These are phyloP conservation scores for Fusarium xylarioides DNA, from an alignment of 2,329 filamentous ascomycete genomes.

Conservation along the genomic window DNA sequence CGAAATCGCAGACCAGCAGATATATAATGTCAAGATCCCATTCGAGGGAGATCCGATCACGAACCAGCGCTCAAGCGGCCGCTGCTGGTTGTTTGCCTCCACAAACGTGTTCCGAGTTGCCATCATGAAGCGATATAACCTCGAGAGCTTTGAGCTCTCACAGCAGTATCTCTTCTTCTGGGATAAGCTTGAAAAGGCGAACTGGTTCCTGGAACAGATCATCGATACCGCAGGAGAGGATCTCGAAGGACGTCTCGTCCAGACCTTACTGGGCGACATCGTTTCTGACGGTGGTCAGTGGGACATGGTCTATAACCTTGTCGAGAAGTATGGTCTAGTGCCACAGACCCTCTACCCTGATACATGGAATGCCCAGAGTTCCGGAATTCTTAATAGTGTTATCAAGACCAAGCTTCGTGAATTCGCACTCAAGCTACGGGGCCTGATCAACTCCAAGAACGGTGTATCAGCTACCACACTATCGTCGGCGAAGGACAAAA, in stretches of 20 bases:
- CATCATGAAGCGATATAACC: slow-evolving; percentile 82
- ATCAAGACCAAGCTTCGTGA: slow-evolving; percentile 89
- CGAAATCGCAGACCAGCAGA: slow-evolving; percentile 75
- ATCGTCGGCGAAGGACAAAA: slow-evolving; percentile 70
- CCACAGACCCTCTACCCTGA: slow-evolving; percentile 85
- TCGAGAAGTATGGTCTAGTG: slow-evolving; percentile 88
- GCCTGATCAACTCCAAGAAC: slow-evolving; percentile 52
- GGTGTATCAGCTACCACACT: slow-evolving; percentile 49
- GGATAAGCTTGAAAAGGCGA: slow-evolving; percentile 93
- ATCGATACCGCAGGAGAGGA: slow-evolving; percentile 77
- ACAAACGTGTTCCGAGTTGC: slow-evolving; percentile 94
- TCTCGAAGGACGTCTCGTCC: slow-evolving; percentile 77
- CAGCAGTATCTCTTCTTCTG: slow-evolving; percentile 91
- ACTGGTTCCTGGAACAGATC: slow-evolving; percentile 87
- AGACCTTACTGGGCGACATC: slow-evolving; percentile 72
- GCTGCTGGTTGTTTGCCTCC: slow-evolving; percentile 92
- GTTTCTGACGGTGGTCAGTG: slow-evolving; percentile 87
- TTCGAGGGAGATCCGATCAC: slow-evolving; percentile 85
- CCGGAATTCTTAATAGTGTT: slow-evolving; percentile 73
- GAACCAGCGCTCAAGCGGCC: slow-evolving; percentile 81
- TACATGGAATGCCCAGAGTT: slow-evolving; percentile 79
- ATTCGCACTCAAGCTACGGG: slow-evolving; percentile 77
- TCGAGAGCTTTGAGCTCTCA: slow-evolving; percentile 84
- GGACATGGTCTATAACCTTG: slow-evolving; percentile 91
- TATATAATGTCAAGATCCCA: slow-evolving; percentile 85